Evolutionary conservation across 768 basidiomycete genomes (phyloP), one percentile per base, ranked within the genome.

Genomic region (Leccinum subgranulosum): DNA sequence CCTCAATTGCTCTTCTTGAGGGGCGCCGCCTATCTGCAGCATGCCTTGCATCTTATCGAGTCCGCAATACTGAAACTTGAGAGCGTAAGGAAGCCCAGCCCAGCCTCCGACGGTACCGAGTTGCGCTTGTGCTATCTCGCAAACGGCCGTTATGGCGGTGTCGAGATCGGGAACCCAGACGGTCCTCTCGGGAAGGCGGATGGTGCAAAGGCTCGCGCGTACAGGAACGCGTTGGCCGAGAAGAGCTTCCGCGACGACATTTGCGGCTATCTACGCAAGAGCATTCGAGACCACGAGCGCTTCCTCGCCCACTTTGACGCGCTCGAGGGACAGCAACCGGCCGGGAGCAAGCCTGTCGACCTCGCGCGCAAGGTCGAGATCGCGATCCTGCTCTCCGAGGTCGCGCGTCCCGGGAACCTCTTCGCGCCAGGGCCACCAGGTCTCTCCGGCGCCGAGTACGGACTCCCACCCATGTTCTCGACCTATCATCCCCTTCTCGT

Each of bases 401-500:
- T 81, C 49, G 78, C 82, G 34, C 85, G 90, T 3, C 85, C 88
- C 1, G 86, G 86, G 31, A 78, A 73, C 58, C 83, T 83, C 53
- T 65, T 66, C 64, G 49, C 66, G 4, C 67, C 71, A n/a, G 39
- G 39, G 4, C 66, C 75, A 15, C 58, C 73, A 27, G 60, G 69
- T 23, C 64, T 79, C 49, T 66, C 81, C 14, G 77, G 84, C 41
- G 63, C 77, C 3, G 72, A 72, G 21, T 55, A 59, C 6, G 41
- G 55, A 28, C 53, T 67, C 21, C 83, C 86, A 1, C 71, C 83
- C n/a, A 79, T 83, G 66, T 89, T 90, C 75, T 91, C 93, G 51
- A 92, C 93, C 0, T 95, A 94, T 66, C 93, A 95, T 63, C 93
- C 93, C 14, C 81, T 95, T 53, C 82, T 94, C 51, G 87, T 94